phyloP scores from a whole-genome alignment of 805 yeast genomes.

The Komagataella populi region DNA sequence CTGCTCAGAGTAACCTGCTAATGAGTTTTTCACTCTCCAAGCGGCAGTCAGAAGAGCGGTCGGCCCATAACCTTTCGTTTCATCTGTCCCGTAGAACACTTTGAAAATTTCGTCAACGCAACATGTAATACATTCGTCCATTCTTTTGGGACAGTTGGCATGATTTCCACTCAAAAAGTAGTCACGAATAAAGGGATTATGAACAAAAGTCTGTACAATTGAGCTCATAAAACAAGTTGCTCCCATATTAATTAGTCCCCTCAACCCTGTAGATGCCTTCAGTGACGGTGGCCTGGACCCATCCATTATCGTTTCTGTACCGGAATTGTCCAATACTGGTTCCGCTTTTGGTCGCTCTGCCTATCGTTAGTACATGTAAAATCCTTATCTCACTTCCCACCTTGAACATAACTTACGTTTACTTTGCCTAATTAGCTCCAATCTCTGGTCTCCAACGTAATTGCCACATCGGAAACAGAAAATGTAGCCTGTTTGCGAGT shows the following conservation, averaged over 20 bases:
- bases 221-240: constrained; percentile 96
- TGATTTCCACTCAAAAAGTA: constrained; percentile 70
- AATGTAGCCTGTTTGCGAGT: constrained; percentile 51
- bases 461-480: constrained; percentile 73
- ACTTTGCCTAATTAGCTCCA: constrained; percentile 29
- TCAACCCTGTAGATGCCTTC: constrained; percentile 25
- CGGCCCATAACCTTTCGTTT: constrained; percentile 65
- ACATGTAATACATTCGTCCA: constrained; percentile 62
- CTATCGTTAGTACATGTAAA: not conserved
- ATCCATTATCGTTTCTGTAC: not conserved
- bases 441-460: constrained; percentile 46
- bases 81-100: constrained; percentile 54
- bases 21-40: constrained; percentile 70
- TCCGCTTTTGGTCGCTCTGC: not conserved
- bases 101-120: constrained; percentile 68
- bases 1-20: constrained; percentile 95
- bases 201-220: constrained; percentile 77
- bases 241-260: constrained; percentile 89
- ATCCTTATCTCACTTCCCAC: not conserved
- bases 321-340: not conserved
- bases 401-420: not conserved
- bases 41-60: constrained; percentile 72
- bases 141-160: constrained; percentile 31
- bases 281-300: not conserved
- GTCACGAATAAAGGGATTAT: constrained; percentile 76